Evolutionary conservation across 306 rosid genomes (phyloP).

Genomic region (Cyclanthera cordifolia): DNA sequence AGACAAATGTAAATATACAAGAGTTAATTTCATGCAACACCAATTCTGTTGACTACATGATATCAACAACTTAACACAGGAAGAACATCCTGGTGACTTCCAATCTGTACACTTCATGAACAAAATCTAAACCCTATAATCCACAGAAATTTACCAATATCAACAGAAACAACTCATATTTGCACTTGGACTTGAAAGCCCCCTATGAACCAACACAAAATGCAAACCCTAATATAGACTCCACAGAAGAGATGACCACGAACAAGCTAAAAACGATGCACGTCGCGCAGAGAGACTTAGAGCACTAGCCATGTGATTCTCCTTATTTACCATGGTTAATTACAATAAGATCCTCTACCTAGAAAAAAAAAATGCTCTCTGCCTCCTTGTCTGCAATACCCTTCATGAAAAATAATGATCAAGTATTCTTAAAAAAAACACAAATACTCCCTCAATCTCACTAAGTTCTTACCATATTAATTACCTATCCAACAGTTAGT

Average conservation of each 20-base stretch:
- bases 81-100: constrained; percentile 1
- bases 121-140: constrained; percentile 17
- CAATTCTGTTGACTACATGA: constrained; percentile 6
- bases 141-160: constrained; percentile 22
- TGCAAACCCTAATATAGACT: constrained; percentile 15
- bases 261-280: background rate
- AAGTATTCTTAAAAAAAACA: constrained; percentile 13
- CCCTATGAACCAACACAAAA: constrained; percentile 21
- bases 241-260: constrained; percentile 21
- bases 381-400: constrained; percentile 25
- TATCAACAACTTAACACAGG: constrained; percentile 7
- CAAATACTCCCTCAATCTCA: constrained; percentile 16
- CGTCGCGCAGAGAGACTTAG: constrained; percentile 27
- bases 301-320: constrained; percentile 38
- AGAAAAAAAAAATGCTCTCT: constrained; percentile 37
- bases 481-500: constrained; percentile 48
- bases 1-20: constrained; percentile 6
- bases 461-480: constrained; percentile 52
- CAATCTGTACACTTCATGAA: constrained; percentile 33
- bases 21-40: constrained; percentile 6
- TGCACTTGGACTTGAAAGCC: constrained; percentile 30
- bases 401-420: constrained; percentile 27
- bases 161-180: constrained; percentile 24
- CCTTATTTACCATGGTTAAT: constrained; percentile 46
- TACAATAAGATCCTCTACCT: constrained; percentile 43